Percentiles rank a stretch among this genome's conserved stretches.
Evolutionary conservation across 371 early-diverging fungal species (phyloP).

Genomic region (Zychaea mexicana): DNA sequence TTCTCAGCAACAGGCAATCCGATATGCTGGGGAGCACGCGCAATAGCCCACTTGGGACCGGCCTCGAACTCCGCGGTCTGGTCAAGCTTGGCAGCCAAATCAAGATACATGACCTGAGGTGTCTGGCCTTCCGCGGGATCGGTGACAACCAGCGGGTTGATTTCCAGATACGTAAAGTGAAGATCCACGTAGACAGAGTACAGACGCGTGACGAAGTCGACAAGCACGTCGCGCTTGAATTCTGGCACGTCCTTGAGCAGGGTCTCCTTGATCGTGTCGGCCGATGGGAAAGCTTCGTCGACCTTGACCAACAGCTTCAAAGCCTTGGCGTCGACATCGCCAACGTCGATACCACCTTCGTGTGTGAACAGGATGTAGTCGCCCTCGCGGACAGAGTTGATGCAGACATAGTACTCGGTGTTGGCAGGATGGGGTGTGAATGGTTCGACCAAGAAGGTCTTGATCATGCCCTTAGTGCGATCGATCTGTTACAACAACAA

Average conservation of each 20-base stretch:
- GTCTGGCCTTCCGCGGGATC: slow-evolving; percentile 60
- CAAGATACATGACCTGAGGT: slow-evolving; percentile 87
- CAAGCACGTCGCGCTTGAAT: slow-evolving; percentile 82
- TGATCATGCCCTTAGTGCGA: slow-evolving; percentile 81
- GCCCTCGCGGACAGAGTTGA: slow-evolving; percentile 94
- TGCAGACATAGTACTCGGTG: slow-evolving; percentile 96
- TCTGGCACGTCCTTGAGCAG: slow-evolving; percentile 67
- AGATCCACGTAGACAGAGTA: slow-evolving; percentile 94
- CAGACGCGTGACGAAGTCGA: slow-evolving; percentile 89
- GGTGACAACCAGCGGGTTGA: slow-evolving; percentile 96
- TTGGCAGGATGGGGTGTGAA: slow-evolving; percentile 91
- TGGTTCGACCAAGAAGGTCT: slow-evolving; percentile 96
- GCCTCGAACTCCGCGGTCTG: slow-evolving; percentile 98
- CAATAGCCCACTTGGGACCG: slow-evolving; percentile 89
- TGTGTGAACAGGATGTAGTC: slow-evolving; percentile 95
- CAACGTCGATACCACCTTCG: slow-evolving; percentile 97
- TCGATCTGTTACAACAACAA: slow-evolving; percentile 82
- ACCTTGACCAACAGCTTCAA: slow-evolving; percentile 79
- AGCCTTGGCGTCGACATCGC: slow-evolving; percentile 98
- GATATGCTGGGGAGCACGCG: slow-evolving; percentile 67
- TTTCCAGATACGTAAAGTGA: slow-evolving; percentile 98
- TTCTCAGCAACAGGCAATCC: slow-evolving; percentile 42
- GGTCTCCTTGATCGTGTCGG: slow-evolving; percentile 64
- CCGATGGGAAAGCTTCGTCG: slow-evolving; percentile 63
- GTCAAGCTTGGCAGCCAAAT: slow-evolving; percentile 97